Base-by-base conservation (phyloP, 148 eudicot species). In the Camellia lanceoleosa region DNA sequence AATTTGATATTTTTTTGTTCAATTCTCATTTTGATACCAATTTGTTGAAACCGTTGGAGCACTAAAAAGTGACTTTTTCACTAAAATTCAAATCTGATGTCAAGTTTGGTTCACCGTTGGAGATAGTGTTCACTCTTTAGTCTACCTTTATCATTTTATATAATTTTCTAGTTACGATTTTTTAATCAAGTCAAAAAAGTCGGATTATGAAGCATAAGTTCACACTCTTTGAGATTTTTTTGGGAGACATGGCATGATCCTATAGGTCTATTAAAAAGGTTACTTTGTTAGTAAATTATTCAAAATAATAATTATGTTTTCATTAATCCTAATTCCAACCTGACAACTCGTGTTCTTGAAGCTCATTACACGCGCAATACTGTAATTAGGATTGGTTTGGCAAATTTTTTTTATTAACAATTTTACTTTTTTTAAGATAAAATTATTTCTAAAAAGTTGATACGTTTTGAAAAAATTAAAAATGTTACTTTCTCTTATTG, bases 361-460 rank as follows among this genome's bases (percentile, higher is more conserved):
- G 77, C 72, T 77, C 56, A 63, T 23, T 9, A 43, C 81, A 78
- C 73, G 80, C 71, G 76, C 71, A 30, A 30, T 30, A 30, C 38
- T 30, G 30, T 23, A 23, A 23, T 23, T 23, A 0, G 30, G 30
- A 23, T 23, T 23, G 30, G 30, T 23, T 23, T 23, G 30, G 30
- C 30, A 23, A 23, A 23, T 23, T 23, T 23, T 23, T 23, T 23
- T 23, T 23, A 23, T 23, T 23, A 23, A 23, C 30, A 0, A 23
- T 23, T 23, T 23, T 23, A 23, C 30, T 23, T 23, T 23, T 23
- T 23, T 23, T 23, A 23, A 23, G 30, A 23, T 23, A 23, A 23
- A 23, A 23, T 23, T 23, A 23, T 23, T 23, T 23, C 30, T 23
- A 23, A 23, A 23, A 23, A 23, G 30, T 23, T 23, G 30, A 23